phyloP scores from a whole-genome alignment of 495 filamentous ascomycete genomes.

The Penicillium dipodomyicola region DNA sequence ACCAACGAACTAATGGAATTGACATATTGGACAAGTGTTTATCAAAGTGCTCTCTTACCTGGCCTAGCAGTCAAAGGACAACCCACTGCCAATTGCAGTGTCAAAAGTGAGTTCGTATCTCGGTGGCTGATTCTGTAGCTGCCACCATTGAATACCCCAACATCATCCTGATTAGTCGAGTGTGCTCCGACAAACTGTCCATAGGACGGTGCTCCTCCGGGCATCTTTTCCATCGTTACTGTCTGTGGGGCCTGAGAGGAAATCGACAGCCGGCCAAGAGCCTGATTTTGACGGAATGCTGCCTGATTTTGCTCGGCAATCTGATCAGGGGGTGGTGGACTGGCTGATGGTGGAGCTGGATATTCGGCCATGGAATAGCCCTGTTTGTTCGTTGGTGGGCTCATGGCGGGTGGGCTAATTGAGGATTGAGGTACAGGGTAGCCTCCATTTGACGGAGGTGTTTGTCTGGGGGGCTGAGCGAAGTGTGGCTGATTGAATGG shows the following conservation, averaged over 20 bases:
- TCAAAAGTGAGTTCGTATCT: slow-evolving; percentile 85
- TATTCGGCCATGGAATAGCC: slow-evolving; percentile 10
- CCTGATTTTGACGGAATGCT: background rate
- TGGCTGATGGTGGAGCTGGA: slow-evolving; percentile 21
- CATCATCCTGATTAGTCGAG: slow-evolving; percentile 64
- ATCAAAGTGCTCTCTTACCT: slow-evolving; percentile 42
- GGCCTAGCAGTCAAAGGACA: slow-evolving; percentile 81
- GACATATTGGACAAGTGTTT: no score
- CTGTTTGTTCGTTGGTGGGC: no score
- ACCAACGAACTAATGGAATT: no score
- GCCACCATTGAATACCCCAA: slow-evolving; percentile 94
- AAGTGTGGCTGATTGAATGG: no score
- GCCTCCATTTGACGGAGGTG: no score
- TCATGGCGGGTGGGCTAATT: no score
- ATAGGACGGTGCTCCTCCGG: slow-evolving; percentile 47
- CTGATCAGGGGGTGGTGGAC: slow-evolving; percentile 5
- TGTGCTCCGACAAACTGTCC: slow-evolving; percentile 59
- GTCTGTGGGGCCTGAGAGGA: no score
- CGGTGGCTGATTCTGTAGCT: slow-evolving; percentile 91
- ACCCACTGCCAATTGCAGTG: slow-evolving; percentile 84
- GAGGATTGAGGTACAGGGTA: no score
- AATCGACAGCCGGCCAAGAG: slow-evolving; percentile 1
- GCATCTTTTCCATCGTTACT: slow-evolving; percentile 25
- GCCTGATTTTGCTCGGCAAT: background rate
- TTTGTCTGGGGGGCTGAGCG: no score